These are phyloP conservation scores for Monosporozyma aerobia DNA, from an alignment of 805 yeast genomes.

Conservation along the genomic window DNA sequence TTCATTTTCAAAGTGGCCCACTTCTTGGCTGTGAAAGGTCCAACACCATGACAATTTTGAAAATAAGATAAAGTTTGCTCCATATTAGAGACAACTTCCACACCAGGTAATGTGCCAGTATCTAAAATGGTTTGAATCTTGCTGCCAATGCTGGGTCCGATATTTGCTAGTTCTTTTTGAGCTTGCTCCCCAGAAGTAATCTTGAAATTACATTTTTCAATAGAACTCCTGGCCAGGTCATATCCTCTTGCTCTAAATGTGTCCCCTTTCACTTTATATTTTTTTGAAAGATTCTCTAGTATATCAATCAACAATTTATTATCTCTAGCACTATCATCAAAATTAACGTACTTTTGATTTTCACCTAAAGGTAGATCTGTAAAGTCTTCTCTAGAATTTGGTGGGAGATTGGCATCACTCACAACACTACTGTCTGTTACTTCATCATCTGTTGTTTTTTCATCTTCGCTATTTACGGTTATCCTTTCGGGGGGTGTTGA, in stretches of 20 bases:
- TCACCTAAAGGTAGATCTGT: neutral
- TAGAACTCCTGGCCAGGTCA: constrained; percentile 18
- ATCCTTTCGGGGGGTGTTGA: neutral
- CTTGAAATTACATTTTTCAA: constrained; percentile 12
- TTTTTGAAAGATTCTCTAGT: constrained; percentile 14
- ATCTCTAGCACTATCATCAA: neutral
- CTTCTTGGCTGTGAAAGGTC: constrained; percentile 20
- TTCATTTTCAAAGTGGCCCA: constrained; percentile 16
- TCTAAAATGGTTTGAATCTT: constrained; percentile 23
- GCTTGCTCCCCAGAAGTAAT: constrained; percentile 25
- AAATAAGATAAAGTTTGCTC: constrained; percentile 20
- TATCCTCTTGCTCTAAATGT: constrained; percentile 23
- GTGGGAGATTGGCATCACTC: neutral
- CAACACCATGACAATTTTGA: constrained; percentile 23
- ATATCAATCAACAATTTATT: constrained; percentile 15
- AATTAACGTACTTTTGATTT: neutral
- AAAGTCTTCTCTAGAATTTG: neutral
- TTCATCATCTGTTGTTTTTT: neutral
- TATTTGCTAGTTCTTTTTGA: constrained; percentile 13
- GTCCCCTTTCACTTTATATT: constrained; percentile 23
- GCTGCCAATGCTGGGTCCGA: constrained; percentile 25
- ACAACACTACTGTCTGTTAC: neutral
- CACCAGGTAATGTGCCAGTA: constrained; percentile 18
- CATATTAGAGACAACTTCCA: constrained; percentile 7
- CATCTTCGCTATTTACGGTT: neutral